Percentiles rank a stretch among this genome's conserved stretches.
phyloP scores from a whole-genome alignment of 305 asterid genomes.

The Monarda citriodora region DNA sequence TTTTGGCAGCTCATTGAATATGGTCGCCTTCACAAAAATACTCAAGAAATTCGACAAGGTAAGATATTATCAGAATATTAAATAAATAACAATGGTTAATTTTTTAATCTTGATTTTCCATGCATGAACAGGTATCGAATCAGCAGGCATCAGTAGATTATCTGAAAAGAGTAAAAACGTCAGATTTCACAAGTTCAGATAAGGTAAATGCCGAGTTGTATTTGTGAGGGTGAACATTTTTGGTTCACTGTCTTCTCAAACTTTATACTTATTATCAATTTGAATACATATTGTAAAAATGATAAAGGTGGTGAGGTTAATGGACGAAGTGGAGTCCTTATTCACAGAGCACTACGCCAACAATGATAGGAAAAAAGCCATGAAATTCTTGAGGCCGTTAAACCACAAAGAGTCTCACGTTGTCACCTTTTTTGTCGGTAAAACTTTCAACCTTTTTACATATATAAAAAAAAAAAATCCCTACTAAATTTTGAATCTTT shows the following conservation, averaged over 20 bases:
- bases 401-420: conserved; percentile 80
- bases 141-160: conserved; percentile 63
- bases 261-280: too few species aligned
- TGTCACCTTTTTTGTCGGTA: conserved; percentile 93
- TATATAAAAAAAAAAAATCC: too few species aligned
- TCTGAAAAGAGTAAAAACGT: conserved; percentile 69
- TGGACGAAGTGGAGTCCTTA: conserved; percentile 96
- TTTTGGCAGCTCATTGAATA: conserved; percentile 72
- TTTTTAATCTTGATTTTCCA: too few species aligned
- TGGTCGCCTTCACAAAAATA: conserved; percentile 89
- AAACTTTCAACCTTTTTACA: neutral
- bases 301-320: conserved; percentile 86
- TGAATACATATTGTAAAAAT: too few species aligned
- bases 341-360: conserved; percentile 93
- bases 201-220: too few species aligned
- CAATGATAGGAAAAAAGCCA: conserved; percentile 85
- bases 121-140: conserved; percentile 55
- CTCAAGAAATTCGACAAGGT: conserved; percentile 95
- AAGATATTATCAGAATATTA: neutral
- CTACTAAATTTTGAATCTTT: neutral
- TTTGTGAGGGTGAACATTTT: too few species aligned
- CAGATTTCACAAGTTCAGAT: conserved; percentile 82
- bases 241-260: too few species aligned
- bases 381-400: conserved; percentile 87
- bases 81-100: too few species aligned